A percentile compares a stretch with the other conserved stretches of the same genome.
Evolutionary conservation across 139 green algal species (phyloP).

Genomic region (Auxenochlorella pyrenoidosa): DNA sequence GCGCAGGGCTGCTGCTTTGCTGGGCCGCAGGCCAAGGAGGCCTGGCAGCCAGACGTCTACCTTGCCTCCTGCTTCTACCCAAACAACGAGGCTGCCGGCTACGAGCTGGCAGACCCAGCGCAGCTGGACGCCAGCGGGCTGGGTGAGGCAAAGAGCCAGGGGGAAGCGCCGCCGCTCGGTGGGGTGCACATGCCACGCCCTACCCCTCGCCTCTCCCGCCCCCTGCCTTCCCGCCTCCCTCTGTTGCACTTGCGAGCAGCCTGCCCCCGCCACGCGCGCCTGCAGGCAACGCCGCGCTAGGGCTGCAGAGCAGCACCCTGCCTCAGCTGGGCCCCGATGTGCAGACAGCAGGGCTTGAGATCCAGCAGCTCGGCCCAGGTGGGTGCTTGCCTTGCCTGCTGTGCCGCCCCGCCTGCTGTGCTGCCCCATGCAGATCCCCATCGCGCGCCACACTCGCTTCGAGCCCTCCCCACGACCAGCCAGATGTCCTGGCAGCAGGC

Average conservation of each 20-base stretch:
- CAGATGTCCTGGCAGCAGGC: no score
- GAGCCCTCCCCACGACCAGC: no score
- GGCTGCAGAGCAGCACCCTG: slow-evolving; percentile 4
- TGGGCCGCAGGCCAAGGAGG: neutral
- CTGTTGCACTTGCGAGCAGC: no score
- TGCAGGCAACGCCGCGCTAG: slow-evolving; percentile 26
- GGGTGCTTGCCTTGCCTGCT: neutral
- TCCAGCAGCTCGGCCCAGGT: neutral
- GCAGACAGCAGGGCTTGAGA: neutral
- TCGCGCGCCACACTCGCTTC: no score
- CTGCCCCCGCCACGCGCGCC: no score
- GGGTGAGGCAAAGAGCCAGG: neutral
- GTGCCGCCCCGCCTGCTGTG: neutral
- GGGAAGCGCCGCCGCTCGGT: no score
- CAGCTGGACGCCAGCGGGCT: neutral
- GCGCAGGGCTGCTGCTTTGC: slow-evolving; percentile 59
- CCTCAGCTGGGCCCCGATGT: slow-evolving; percentile 55
- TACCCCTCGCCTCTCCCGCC: no score
- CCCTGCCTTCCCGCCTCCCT: no score
- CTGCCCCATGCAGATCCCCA: no score
- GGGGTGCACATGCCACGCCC: no score
- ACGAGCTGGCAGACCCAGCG: slow-evolving; percentile 5
- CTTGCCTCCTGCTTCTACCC: slow-evolving; percentile 56
- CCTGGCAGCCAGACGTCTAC: slow-evolving; percentile 31
- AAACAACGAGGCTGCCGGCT: slow-evolving; percentile 40